phyloP scores from a whole-genome alignment of 352 stramenopile genomes.

The Globisporangium canariense region DNA sequence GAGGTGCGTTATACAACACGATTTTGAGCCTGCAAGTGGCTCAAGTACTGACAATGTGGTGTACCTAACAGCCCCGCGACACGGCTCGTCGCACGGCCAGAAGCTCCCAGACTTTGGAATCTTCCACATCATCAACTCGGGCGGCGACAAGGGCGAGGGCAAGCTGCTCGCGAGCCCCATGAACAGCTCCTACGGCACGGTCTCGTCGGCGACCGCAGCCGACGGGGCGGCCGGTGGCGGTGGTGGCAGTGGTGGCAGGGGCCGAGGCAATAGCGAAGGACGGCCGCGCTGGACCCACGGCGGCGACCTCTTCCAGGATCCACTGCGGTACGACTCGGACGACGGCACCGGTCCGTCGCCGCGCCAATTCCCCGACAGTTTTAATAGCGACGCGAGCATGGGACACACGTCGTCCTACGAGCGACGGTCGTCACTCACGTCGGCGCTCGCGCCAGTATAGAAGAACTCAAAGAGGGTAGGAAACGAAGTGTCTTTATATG shows the following conservation, averaged over 20 bases:
- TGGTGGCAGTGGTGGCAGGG: not conserved
- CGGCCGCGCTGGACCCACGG: constrained; percentile 72
- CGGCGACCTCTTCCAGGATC: constrained; percentile 79
- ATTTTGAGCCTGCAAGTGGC: not conserved
- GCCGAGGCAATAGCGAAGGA: constrained; percentile 15
- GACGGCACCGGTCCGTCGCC: constrained; percentile 56
- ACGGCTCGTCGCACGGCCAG: constrained; percentile 41
- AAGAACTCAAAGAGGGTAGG: constrained; percentile 5
- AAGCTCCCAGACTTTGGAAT: constrained; percentile 84
- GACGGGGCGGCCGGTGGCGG: constrained; percentile 12
- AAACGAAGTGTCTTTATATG: constrained; percentile 9
- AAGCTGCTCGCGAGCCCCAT: constrained; percentile 67
- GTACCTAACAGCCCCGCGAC: constrained; percentile 47
- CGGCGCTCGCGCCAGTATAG: constrained; percentile 21
- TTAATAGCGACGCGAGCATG: constrained; percentile 63
- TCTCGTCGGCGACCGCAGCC: constrained; percentile 31
- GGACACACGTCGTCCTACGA: constrained; percentile 28
- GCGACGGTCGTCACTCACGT: constrained; percentile 15
- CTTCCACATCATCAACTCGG: constrained; percentile 85
- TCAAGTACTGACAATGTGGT: not conserved
- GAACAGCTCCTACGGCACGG: constrained; percentile 52
- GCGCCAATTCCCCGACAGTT: constrained; percentile 58
- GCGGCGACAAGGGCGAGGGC: constrained; percentile 22
- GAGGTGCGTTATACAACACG: constrained; percentile 32
- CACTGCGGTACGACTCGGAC: constrained; percentile 81